A percentile compares a stretch with the other conserved stretches of the same genome.
These are phyloP conservation scores for Limonium bicolor DNA, from an alignment of 148 eudicot genomes.

Conservation along the genomic window DNA sequence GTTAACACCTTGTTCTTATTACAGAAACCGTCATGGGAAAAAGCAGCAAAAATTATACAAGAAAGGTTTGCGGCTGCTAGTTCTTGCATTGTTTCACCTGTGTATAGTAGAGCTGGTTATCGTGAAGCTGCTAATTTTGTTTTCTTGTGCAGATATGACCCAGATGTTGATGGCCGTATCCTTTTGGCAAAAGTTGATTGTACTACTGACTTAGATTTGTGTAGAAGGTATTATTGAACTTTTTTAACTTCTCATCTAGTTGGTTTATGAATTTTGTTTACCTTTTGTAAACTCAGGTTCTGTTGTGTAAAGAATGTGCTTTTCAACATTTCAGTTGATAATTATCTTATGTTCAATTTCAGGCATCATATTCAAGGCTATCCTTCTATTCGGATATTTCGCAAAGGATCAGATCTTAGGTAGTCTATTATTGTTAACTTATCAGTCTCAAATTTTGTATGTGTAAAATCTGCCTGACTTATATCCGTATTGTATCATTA, in stretches of 20 bases:
- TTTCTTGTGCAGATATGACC: constrained; percentile 54
- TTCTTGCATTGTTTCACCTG: too few species aligned
- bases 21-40: constrained; percentile 99
- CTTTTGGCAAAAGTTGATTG: constrained; percentile 90
- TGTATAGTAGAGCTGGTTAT: too few species aligned
- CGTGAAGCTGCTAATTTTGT: background rate
- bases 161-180: constrained; percentile 88
- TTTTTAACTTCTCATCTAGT: background rate
- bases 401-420: constrained; percentile 79
- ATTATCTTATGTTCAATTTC: constrained; percentile 15
- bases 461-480: too few species aligned
- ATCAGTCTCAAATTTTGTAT: too few species aligned
- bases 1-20: constrained; percentile 1
- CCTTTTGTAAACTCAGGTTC: background rate
- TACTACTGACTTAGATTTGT: constrained; percentile 68
- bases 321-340: constrained; percentile 12
- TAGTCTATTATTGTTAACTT: too few species aligned
- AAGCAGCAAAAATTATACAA: constrained; percentile 60
- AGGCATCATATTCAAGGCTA: constrained; percentile 96
- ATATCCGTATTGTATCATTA: too few species aligned
- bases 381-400: constrained; percentile 92
- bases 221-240: constrained; percentile 46
- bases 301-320: constrained; percentile 4
- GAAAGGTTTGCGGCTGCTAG: constrained; percentile 42
- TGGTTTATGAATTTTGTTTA: background rate